Evolutionary conservation across 305 asterid genomes (phyloP), one percentile per base, ranked within the genome.

Genomic region (Fraxinus velutina): DNA sequence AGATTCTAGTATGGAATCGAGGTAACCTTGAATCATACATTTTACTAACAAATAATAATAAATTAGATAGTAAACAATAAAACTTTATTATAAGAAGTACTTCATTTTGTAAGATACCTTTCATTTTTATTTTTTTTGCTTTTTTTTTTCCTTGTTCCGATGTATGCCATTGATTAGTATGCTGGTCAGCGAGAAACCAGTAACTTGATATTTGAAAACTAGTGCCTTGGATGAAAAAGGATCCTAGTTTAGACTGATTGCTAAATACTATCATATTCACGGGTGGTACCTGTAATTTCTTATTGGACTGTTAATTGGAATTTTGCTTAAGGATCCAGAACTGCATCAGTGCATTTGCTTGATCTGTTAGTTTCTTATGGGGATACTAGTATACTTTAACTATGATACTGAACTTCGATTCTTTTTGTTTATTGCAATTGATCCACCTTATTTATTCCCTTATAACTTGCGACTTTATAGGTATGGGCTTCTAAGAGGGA

Each of bases 401-500:
- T 79, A 3, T 4, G 55, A 83, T 78, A 0, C 21, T 62, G 73
- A 75, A 33, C 24, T 34, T 42, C 37, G 66, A 32, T 60, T 73
- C 62, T 57, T 78, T 39, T 2, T 13, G 29, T 29, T 8, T 52
- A 55, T 10, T 5, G 34, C 42, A 24, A 4, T 37, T 4, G n/a
- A 47, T 13, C 47, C 22, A 84, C 66, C 75, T 82, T 66, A 66
- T 52, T 71, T 24, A 42, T 75, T 68, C 62, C 73, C 47, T 47
- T 80, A 24, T 10, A 30, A 60, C 72, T 78, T 62, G 32, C 76
- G 62, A 60, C 75, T 74, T 78, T 79, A 73, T 85, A 95, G 99
- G 85, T 95, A 95, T 78, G 98, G 97, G 76, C 83, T 95, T 82
- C 91, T 95, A 39, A 89, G 99, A 85, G 96, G 98, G 77, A 92